Conservation (phyloP, 176 grass and related monocot genomes). For the Avena sativa region DNA sequence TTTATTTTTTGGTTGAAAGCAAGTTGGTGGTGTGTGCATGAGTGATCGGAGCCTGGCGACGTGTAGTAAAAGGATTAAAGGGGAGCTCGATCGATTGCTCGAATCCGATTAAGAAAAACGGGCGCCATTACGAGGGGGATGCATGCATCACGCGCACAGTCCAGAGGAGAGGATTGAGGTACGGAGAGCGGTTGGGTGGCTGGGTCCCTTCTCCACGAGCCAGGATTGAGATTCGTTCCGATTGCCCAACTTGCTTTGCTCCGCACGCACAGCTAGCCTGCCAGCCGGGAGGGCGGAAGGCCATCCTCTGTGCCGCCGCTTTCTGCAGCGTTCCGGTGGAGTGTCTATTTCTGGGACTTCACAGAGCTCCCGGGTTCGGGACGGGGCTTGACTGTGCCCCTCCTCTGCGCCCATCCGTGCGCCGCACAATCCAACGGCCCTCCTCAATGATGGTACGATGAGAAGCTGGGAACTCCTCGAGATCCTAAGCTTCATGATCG, state of each 20-base stretch:
- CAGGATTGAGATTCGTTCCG: conserved; percentile 10
- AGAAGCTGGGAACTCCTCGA: no score
- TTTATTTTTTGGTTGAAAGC: not conserved
- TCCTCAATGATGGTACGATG: not conserved
- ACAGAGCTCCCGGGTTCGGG: not conserved
- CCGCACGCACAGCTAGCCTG: not conserved
- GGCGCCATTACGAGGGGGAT: conserved; percentile 16
- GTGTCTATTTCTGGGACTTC: not conserved
- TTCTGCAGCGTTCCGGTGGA: not conserved
- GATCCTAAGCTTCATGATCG: no score
- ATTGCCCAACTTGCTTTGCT: conserved; percentile 33
- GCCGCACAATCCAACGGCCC: not conserved
- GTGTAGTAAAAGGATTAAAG: conserved; percentile 40
- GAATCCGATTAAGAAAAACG: not conserved
- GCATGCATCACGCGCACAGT: conserved; percentile 29
- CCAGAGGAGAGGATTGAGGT: conserved; percentile 15
- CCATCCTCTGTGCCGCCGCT: not conserved
- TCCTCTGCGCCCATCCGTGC: not conserved
- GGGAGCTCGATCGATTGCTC: not conserved
- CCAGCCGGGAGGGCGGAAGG: not conserved
- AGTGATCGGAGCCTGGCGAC: not conserved
- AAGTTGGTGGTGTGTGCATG: not conserved
- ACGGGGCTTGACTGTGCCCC: not conserved
- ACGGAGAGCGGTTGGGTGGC: not conserved
- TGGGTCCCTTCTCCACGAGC: conserved; percentile 19